Conservation (phyloP, 2,329 filamentous ascomycete species). For the Cytospora leucostoma region DNA sequence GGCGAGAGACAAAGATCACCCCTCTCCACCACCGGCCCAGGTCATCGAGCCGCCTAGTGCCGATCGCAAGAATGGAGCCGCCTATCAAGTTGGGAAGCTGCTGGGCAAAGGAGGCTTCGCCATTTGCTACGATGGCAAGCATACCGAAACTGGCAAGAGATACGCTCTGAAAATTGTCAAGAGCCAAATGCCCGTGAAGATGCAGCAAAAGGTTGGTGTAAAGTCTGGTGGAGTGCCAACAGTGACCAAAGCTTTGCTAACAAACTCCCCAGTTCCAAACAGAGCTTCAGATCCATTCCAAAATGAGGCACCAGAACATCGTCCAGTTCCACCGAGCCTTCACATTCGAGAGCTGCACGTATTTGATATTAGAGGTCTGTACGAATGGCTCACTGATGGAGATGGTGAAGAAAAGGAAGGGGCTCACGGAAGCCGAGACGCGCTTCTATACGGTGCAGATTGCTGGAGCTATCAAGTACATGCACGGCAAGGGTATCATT, state of each 20-base stretch:
- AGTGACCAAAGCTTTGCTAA: constrained; percentile 18
- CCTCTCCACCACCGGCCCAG: constrained; percentile 62
- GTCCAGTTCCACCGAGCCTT: constrained; percentile 96
- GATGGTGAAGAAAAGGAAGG: constrained; percentile 91
- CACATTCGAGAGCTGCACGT: constrained; percentile 84
- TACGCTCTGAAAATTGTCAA: constrained; percentile 83
- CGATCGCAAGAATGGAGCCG: constrained; percentile 68
- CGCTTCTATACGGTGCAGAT: constrained; percentile 93
- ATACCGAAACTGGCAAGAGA: constrained; percentile 65
- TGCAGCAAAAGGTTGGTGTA: constrained; percentile 75
- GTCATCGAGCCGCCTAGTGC: constrained; percentile 65
- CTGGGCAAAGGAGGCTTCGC: constrained; percentile 82
- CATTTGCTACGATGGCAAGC: constrained; percentile 74
- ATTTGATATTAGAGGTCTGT: constrained; percentile 91
- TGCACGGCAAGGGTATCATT: constrained; percentile 93
- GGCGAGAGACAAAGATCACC: constrained; percentile 66
- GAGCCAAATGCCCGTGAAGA: constrained; percentile 78
- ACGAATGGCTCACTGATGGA: constrained; percentile 96
- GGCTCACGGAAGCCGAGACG: constrained; percentile 89
- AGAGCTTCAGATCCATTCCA: constrained; percentile 97
- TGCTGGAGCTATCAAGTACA: constrained; percentile 95
- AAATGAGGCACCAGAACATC: constrained; percentile 94
- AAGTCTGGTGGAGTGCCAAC: not conserved
- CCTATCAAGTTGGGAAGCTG: constrained; percentile 73
- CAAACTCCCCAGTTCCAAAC: constrained; percentile 61